Evolutionary conservation across 768 basidiomycete genomes (phyloP).

Genomic region (Trametes maxima): DNA sequence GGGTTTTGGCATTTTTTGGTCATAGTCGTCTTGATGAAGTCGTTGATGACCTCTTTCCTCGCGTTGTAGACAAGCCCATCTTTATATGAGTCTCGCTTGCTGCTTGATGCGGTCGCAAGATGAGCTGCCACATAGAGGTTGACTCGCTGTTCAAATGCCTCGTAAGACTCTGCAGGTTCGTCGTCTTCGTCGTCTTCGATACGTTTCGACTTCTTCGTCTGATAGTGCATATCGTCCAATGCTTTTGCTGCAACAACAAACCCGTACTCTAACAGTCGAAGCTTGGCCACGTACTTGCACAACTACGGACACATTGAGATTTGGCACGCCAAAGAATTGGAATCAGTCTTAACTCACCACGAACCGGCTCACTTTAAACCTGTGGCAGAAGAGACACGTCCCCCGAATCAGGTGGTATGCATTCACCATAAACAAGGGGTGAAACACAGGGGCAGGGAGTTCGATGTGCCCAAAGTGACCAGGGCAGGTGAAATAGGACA

Average conservation of each 20-base stretch:
- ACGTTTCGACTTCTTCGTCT: slow-evolving; percentile 35
- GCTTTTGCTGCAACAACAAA: slow-evolving; percentile 79
- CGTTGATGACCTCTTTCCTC: slow-evolving; percentile 78
- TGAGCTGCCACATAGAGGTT: slow-evolving; percentile 66
- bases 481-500: slow-evolving; percentile 93
- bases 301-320: slow-evolving; percentile 47
- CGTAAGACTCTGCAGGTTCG: slow-evolving; percentile 57
- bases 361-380: slow-evolving; percentile 78
- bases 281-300: slow-evolving; percentile 81
- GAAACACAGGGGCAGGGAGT: slow-evolving; percentile 91
- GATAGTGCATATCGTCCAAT: slow-evolving; percentile 68
- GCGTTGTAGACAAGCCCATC: slow-evolving; percentile 85
- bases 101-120: slow-evolving; percentile 45
- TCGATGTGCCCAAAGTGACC: slow-evolving; percentile 99
- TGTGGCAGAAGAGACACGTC: slow-evolving; percentile 93
- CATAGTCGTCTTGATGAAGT: slow-evolving; percentile 73
- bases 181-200: slow-evolving; percentile 47
- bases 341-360: slow-evolving; percentile 48
- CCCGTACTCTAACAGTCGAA: slow-evolving; percentile 87
- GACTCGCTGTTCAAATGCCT: slow-evolving; percentile 63
- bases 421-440: slow-evolving; percentile 93
- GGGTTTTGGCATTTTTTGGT: slow-evolving; percentile 75
- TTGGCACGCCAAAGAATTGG: slow-evolving; percentile 1
- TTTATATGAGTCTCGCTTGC: slow-evolving; percentile 85
- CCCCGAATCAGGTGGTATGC: slow-evolving; percentile 86